These are phyloP conservation scores for Colletotrichum liaoningense DNA, from an alignment of 2,329 filamentous ascomycete species.

Conservation along the genomic window DNA sequence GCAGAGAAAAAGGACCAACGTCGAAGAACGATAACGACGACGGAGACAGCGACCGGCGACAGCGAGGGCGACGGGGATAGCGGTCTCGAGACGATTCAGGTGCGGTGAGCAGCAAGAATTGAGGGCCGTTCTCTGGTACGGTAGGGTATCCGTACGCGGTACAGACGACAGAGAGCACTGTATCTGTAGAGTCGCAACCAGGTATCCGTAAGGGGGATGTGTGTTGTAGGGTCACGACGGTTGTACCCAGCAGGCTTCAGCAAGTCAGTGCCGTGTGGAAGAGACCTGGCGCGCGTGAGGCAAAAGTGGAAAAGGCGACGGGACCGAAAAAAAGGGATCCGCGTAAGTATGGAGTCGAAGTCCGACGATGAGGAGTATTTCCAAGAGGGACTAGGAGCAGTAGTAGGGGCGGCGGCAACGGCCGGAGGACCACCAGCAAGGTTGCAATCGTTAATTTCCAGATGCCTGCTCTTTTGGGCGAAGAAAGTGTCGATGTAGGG, in stretches of 20 bases:
- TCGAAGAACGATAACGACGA: not conserved
- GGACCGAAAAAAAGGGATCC: not conserved
- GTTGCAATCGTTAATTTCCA: slow-evolving; percentile 39
- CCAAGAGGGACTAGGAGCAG: not conserved
- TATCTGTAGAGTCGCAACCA: slow-evolving; percentile 2
- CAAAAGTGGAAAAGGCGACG: slow-evolving; percentile 2
- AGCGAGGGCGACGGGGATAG: slow-evolving; percentile 1
- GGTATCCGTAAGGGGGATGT: not conserved
- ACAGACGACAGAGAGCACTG: not conserved
- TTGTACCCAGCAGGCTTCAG: not conserved
- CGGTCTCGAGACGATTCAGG: slow-evolving; percentile 22
- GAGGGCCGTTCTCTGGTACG: not conserved
- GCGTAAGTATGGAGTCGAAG: slow-evolving; percentile 14
- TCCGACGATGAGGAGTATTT: not conserved
- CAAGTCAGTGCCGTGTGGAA: not conserved
- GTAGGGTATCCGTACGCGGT: not conserved
- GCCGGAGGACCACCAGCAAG: slow-evolving; percentile 32
- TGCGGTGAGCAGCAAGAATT: not conserved
- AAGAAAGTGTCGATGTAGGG: slow-evolving; percentile 23
- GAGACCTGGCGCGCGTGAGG: not conserved
- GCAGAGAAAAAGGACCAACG: not conserved
- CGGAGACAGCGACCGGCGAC: slow-evolving; percentile 1
- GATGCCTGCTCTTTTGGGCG: slow-evolving; percentile 30
- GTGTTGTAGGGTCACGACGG: not conserved
- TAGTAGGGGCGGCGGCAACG: slow-evolving; percentile 16